phyloP scores from a whole-genome alignment of 2,329 filamentous ascomycete species.

The Fusarium acutatum region DNA sequence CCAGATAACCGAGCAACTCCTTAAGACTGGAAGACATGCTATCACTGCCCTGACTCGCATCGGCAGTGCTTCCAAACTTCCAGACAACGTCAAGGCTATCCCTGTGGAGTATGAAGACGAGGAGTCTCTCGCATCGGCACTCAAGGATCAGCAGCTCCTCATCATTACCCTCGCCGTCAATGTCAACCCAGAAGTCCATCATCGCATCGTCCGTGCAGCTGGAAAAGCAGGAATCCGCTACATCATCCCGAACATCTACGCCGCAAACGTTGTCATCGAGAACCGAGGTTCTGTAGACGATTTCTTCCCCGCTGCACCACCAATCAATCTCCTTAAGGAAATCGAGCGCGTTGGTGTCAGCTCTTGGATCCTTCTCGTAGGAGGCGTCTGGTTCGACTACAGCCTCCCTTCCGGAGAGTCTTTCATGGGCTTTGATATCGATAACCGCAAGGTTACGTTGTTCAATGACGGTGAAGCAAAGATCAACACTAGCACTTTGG shows the following conservation, averaged over 20 bases:
- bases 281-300: background rate
- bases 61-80: constrained; percentile 50
- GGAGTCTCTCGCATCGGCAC: constrained; percentile 53
- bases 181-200: constrained; percentile 50
- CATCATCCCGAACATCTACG: constrained; percentile 56
- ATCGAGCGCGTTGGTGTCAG: constrained; percentile 8
- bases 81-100: constrained; percentile 50
- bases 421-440: constrained; percentile 57
- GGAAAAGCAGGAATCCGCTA: constrained; percentile 56
- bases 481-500: background rate
- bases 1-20: constrained; percentile 49
- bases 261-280: constrained; percentile 38
- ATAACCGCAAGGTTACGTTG: constrained; percentile 44
- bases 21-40: constrained; percentile 56
- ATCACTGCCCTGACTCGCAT: constrained; percentile 60
- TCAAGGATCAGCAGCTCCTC: constrained; percentile 60
- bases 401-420: background rate
- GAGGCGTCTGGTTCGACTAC: constrained; percentile 21
- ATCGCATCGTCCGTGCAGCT: constrained; percentile 55
- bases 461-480: background rate
- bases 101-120: constrained; percentile 53
- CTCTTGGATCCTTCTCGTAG: constrained; percentile 7
- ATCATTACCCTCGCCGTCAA: constrained; percentile 54
- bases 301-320: background rate
- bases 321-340: background rate